A percentile compares a stretch with the other conserved stretches of the same genome.
Conservation (phyloP, 176 grass and related monocot species). For the Ampelocalamus luodianensis region DNA sequence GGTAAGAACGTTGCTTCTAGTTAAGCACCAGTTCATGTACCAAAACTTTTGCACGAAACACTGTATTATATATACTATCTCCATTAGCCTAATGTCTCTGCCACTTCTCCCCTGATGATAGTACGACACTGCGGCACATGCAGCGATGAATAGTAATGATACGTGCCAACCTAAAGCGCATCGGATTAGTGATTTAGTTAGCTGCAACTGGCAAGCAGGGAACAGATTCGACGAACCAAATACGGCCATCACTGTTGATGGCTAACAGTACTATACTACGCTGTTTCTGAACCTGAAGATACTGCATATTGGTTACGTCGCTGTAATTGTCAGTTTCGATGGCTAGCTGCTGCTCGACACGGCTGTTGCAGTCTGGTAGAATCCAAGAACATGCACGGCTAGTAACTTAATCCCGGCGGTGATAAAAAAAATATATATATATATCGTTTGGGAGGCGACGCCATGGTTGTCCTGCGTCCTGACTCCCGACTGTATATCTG, state of each 20-base stretch:
- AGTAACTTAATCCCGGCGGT: not conserved
- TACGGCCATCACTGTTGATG: not conserved
- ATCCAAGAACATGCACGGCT: not conserved
- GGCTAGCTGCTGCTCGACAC: not conserved
- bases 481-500: not conserved
- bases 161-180: not conserved
- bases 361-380: not conserved
- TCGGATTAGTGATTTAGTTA: not conserved
- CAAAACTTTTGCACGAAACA: not conserved
- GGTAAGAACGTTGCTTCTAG: not conserved
- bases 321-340: not conserved
- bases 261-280: not conserved
- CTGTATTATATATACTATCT: not conserved
- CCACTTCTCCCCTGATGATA: too few species aligned
- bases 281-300: not conserved
- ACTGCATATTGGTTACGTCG: not conserved
- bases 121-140: too few species aligned
- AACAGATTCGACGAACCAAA: constrained; percentile 35
- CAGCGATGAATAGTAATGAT: too few species aligned
- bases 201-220: not conserved
- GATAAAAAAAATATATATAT: too few species aligned
- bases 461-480: not conserved
- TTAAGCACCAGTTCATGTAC: not conserved
- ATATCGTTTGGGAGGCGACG: not conserved
- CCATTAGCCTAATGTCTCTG: not conserved